Conservation (phyloP, 2,329 filamentous ascomycete species). For the Calonectria crousiana region DNA sequence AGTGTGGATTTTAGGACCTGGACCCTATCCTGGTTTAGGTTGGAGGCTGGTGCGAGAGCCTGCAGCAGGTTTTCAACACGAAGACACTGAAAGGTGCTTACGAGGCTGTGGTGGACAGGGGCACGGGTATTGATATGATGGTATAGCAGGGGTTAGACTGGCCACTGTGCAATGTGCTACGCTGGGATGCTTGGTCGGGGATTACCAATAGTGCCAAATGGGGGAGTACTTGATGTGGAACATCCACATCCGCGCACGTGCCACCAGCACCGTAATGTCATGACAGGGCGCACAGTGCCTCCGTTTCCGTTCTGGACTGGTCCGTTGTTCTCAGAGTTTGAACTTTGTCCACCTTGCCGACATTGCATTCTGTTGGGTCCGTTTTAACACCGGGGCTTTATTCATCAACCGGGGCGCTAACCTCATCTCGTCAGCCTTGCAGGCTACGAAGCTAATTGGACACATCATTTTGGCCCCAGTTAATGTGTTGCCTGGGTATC, state of each 20-base stretch:
- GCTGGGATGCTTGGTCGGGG: not conserved
- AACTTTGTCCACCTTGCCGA: not conserved
- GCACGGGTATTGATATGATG: not conserved
- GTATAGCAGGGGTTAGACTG: not conserved
- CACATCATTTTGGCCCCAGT: not conserved
- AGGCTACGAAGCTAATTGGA: not conserved
- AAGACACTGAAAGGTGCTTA: not conserved
- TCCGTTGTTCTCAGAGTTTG: not conserved
- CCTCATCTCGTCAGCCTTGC: not conserved
- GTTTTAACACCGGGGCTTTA: not conserved
- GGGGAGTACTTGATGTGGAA: conserved; percentile 11
- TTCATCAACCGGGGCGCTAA: conserved; percentile 3
- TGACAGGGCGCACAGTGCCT: conserved; percentile 14
- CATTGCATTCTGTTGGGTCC: not conserved
- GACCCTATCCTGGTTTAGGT: not conserved
- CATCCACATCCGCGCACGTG: conserved; percentile 6
- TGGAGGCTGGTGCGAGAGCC: not conserved
- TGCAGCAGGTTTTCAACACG: not conserved
- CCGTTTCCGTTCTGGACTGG: not conserved
- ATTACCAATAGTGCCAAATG: not conserved
- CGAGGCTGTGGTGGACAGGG: not conserved
- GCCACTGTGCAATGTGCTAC: not conserved
- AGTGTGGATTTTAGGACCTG: not conserved
- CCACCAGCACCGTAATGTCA: not conserved
- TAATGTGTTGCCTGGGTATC: not conserved